These are phyloP conservation scores for Pseudopyricularia cyperi DNA, from an alignment of 2,329 filamentous ascomycete genomes.

Conservation along the genomic window DNA sequence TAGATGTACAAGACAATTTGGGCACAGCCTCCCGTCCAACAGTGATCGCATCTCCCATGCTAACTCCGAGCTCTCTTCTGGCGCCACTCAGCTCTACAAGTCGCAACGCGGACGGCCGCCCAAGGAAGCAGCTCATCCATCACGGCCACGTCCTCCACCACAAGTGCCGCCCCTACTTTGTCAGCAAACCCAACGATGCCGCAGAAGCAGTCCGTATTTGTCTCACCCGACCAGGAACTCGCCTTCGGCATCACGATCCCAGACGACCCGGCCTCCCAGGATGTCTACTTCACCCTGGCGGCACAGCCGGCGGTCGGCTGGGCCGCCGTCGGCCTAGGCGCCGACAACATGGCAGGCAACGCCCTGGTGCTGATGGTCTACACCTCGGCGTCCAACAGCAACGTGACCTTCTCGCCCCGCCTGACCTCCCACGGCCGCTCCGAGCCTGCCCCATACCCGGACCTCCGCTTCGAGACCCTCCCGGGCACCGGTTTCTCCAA, in stretches of 20 bases:
- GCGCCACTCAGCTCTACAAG: not conserved
- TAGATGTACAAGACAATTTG: no score
- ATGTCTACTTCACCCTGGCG: conserved; percentile 42
- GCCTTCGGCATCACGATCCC: conserved; percentile 39
- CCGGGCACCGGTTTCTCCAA: conserved; percentile 32
- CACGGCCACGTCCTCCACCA: not conserved
- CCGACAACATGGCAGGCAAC: conserved; percentile 30
- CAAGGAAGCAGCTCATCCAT: not conserved
- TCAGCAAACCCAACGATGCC: not conserved
- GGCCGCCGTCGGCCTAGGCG: conserved; percentile 42
- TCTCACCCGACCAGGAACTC: conserved; percentile 27
- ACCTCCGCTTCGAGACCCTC: conserved; percentile 29
- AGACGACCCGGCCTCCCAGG: conserved; percentile 23
- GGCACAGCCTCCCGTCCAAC: not conserved
- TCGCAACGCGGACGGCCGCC: not conserved
- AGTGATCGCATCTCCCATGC: not conserved
- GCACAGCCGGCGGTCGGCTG: conserved; percentile 32
- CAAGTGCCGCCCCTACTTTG: not conserved
- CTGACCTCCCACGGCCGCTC: conserved; percentile 29
- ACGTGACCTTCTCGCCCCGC: conserved; percentile 44
- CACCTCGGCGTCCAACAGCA: conserved; percentile 27
- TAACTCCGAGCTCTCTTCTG: not conserved
- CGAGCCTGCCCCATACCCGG: conserved; percentile 34
- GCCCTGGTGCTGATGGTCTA: conserved; percentile 44
- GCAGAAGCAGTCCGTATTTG: conserved; percentile 16